These are phyloP conservation scores for Dipteronia dyeriana DNA, from an alignment of 345 rosid genomes.

Conservation along the genomic window DNA sequence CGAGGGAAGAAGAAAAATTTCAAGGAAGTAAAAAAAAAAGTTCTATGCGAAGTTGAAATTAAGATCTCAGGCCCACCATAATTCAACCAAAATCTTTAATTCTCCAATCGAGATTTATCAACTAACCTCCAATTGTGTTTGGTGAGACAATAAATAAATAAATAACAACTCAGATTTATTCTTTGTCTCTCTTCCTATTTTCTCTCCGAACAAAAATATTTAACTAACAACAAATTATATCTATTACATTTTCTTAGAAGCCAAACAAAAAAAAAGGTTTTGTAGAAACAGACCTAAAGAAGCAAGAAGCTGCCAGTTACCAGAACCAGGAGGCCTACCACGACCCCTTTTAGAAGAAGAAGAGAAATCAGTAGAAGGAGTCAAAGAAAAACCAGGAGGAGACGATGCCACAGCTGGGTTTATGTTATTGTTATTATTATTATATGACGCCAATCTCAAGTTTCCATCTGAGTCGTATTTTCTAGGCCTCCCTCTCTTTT, in stretches of 20 bases:
- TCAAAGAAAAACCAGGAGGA: conserved; percentile 37
- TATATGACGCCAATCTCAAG: conserved; percentile 29
- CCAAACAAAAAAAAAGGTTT: conserved; percentile 18
- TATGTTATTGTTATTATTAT: neutral
- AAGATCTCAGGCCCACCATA: conserved; percentile 9
- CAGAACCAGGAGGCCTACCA: conserved; percentile 57
- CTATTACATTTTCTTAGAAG: conserved; percentile 31
- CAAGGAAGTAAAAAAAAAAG: neutral
- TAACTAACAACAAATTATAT: neutral
- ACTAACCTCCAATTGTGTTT: conserved; percentile 24
- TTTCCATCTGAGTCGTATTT: conserved; percentile 49
- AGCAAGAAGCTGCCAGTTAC: conserved; percentile 65
- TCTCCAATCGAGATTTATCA: conserved; percentile 21
- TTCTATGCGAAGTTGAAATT: conserved; percentile 11
- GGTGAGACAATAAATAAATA: conserved; percentile 29
- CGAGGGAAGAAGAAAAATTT: neutral
- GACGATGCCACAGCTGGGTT: conserved; percentile 12
- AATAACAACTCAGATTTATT: neutral
- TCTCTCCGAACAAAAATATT: neutral
- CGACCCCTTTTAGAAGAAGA: conserved; percentile 46
- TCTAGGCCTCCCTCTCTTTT: conserved; percentile 58
- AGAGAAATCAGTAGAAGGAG: conserved; percentile 32
- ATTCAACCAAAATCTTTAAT: conserved; percentile 11
- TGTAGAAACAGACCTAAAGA: conserved; percentile 46
- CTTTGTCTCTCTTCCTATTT: conserved; percentile 4